These are phyloP conservation scores for Escovopsis sp. DNA, from an alignment of 2,329 filamentous ascomycete species.

Conservation along the genomic window DNA sequence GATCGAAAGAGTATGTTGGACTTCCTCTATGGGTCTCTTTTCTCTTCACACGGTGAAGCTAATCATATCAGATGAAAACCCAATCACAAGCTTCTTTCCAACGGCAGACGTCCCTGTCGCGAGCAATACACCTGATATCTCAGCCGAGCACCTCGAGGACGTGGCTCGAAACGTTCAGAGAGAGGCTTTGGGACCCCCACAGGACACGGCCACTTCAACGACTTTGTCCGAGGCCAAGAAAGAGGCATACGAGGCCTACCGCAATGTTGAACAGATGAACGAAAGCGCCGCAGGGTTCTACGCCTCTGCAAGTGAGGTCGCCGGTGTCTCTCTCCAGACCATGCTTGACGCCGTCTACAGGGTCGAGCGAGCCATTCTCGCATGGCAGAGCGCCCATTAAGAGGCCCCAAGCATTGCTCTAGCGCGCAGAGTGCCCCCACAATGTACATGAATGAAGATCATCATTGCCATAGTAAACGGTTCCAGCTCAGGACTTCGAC, in stretches of 20 bases:
- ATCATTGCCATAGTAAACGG: too few relatives aligned
- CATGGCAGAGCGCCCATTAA: slow-evolving; percentile 17
- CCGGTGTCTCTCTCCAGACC: slow-evolving; percentile 20
- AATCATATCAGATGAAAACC: slow-evolving; percentile 12
- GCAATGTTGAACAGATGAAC: slow-evolving; percentile 17
- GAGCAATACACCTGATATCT: slow-evolving; percentile 8
- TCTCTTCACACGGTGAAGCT: not conserved
- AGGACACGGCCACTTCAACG: not conserved
- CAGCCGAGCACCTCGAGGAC: slow-evolving; percentile 14
- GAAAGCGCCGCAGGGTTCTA: slow-evolving; percentile 19
- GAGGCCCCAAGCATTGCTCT: too few relatives aligned
- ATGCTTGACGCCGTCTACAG: slow-evolving; percentile 23
- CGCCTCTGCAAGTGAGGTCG: slow-evolving; percentile 17
- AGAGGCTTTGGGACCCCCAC: slow-evolving; percentile 5
- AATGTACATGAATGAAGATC: not conserved
- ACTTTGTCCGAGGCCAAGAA: not conserved
- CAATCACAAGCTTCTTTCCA: slow-evolving; percentile 22
- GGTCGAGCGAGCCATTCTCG: slow-evolving; percentile 21
- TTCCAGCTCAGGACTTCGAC: not conserved
- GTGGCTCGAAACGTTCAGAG: slow-evolving; percentile 11
- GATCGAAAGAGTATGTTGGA: slow-evolving; percentile 18
- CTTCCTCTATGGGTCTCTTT: too few relatives aligned
- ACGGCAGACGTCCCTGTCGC: slow-evolving; percentile 8
- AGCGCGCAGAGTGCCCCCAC: too few relatives aligned
- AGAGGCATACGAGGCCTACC: slow-evolving; percentile 17